Evolutionary conservation across 2,329 filamentous ascomycete genomes (phyloP).

Genomic region (Chaetothyriales sp.): DNA sequence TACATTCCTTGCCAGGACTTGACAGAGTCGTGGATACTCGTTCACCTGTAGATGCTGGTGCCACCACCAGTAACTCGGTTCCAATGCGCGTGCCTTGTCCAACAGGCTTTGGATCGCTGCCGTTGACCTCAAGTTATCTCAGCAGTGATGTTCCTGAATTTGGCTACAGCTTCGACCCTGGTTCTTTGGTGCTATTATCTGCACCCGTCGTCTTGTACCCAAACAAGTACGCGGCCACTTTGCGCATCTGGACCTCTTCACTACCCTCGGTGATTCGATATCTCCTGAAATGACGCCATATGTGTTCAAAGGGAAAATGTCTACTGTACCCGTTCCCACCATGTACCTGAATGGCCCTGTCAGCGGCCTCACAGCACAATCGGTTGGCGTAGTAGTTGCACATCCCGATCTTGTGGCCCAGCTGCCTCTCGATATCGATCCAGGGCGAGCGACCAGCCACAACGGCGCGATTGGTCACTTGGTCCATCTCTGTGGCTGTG

Average conservation of each 20-base stretch:
- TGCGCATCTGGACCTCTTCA: slow-evolving; percentile 55
- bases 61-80: too few species aligned
- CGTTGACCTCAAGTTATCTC: not conserved
- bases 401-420: slow-evolving; percentile 52
- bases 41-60: too few species aligned
- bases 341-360: slow-evolving; percentile 49
- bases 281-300: slow-evolving; percentile 49
- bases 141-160: not conserved
- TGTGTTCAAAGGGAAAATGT: slow-evolving; percentile 50
- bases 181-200: slow-evolving; percentile 18
- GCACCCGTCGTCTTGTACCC: slow-evolving; percentile 31
- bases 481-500: slow-evolving; percentile 49
- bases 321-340: slow-evolving; percentile 47
- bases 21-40: too few species aligned
- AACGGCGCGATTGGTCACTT: slow-evolving; percentile 19
- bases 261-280: slow-evolving; percentile 53
- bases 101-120: too few species aligned
- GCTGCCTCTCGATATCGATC: slow-evolving; percentile 42
- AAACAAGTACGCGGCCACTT: slow-evolving; percentile 47
- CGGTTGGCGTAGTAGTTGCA: slow-evolving; percentile 54
- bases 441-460: slow-evolving; percentile 26
- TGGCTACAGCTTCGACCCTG: not conserved
- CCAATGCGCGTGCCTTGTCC: too few species aligned
- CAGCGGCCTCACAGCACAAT: slow-evolving; percentile 46
- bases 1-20: too few species aligned